Conservation (phyloP, 768 basidiomycete species). For the Suillus cothurnatus region DNA sequence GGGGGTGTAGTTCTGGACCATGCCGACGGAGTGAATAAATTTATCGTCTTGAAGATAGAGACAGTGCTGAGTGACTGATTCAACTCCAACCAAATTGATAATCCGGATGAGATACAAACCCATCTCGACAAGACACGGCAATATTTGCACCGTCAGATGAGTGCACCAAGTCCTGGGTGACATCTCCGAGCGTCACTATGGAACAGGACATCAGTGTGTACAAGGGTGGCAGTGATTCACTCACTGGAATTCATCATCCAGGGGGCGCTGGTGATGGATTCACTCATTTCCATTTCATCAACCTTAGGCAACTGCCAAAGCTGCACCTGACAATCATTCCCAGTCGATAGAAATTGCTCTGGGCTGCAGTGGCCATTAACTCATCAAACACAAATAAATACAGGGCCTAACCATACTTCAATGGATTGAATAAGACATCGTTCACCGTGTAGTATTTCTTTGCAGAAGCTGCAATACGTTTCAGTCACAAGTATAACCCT, state of each 20-base stretch:
- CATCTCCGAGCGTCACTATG: slow-evolving; percentile 26
- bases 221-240: slow-evolving; percentile 6
- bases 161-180: slow-evolving; percentile 49
- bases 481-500: not conserved
- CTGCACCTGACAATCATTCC: slow-evolving; percentile 45
- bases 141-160: slow-evolving; percentile 42
- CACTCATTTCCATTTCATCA: slow-evolving; percentile 16
- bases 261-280: slow-evolving; percentile 7
- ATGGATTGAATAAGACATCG: slow-evolving; percentile 57
- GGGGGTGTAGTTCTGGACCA: slow-evolving; percentile 14
- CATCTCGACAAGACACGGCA: slow-evolving; percentile 36
- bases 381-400: slow-evolving; percentile 9
- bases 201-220: slow-evolving; percentile 11
- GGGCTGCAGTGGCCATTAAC: slow-evolving; percentile 31
- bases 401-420: slow-evolving; percentile 37
- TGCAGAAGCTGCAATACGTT: slow-evolving; percentile 15
- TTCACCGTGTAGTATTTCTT: slow-evolving; percentile 56
- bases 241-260: slow-evolving; percentile 18
- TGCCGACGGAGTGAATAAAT: slow-evolving; percentile 24
- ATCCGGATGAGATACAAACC: slow-evolving; percentile 21
- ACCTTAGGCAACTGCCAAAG: slow-evolving; percentile 42
- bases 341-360: slow-evolving; percentile 47
- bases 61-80: slow-evolving; percentile 22
- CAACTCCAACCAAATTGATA: not conserved
- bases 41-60: slow-evolving; percentile 20